Base-by-base conservation (phyloP, 441 rosid species). In the Breynia disticha region DNA sequence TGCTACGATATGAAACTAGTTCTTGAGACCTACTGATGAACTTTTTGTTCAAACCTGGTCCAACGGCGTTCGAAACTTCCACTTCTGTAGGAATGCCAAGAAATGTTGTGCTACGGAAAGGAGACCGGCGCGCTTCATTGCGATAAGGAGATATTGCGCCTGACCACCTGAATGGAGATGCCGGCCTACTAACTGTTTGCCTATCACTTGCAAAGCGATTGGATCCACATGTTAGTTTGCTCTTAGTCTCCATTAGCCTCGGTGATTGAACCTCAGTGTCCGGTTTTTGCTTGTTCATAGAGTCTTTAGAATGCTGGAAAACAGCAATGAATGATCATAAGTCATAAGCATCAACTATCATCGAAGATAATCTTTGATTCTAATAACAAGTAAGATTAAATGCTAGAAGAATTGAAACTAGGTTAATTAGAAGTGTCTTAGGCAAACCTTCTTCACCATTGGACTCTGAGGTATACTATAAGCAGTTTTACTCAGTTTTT, bases 21-120 rank as follows among this genome's bases (percentile, higher is more conserved):
- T 82, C 93, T 62, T 81, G 88, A 49, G 84, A 84, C 64, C 68
- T 80, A 76, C 82, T 81, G 42, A 62, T 69, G 50, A 67, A 74
- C 61, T 54, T 73, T 37, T 18, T 28, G 53, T 59, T 43, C 55
- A 65, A 67, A 71, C 69, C 65, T 68, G 72, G 49, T 68, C 61
- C 67, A 42, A 60, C 73, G 63, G 66, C 39, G 58, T 57, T 77
- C 50, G 50, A 46, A 59, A 44, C 67, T 64, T 72, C 71, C 48
- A 74, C 76, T 60, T 79, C 87, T 63, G 76, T 86, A 28, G 91
- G 66, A 58, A 61, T 42, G 42, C 86, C 71, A n/a, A 60, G 79
- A 67, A 74, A 73, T 61, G 83, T 83, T 47, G 59, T 57, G 63
- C 76, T 72, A 39, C 71, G 68, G 63, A 74, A 76, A 60, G 83